Percentiles rank a stretch among this genome's conserved stretches.
Conservation (phyloP, 1,284 basidiomycete genomes). For the Puccinia hordei region DNA sequence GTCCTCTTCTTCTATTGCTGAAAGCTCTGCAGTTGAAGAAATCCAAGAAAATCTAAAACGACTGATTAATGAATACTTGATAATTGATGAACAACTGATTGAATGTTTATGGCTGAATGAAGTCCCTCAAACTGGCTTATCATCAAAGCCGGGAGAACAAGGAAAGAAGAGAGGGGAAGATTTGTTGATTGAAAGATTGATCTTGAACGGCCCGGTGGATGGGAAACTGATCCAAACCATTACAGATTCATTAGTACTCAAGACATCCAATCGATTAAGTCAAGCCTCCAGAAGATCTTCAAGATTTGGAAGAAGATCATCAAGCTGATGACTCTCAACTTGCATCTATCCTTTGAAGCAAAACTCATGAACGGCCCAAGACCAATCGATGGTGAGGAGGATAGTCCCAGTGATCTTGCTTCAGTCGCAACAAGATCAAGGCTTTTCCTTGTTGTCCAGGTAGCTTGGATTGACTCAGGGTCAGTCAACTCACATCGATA, state of each 20-base stretch:
- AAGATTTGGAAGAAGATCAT: conserved; percentile 19
- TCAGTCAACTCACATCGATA: too few species aligned
- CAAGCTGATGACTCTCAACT: not conserved
- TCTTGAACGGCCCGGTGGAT: conserved; percentile 46
- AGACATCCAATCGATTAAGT: conserved; percentile 41
- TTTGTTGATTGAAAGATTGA: conserved; percentile 31
- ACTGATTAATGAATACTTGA: conserved; percentile 13
- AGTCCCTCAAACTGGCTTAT: not conserved
- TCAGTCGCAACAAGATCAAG: too few species aligned
- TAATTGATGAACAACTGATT: conserved; percentile 15
- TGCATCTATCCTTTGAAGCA: not conserved
- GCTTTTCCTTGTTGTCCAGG: too few species aligned
- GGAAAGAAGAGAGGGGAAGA: not conserved
- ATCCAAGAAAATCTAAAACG: not conserved
- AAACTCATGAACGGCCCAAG: too few species aligned
- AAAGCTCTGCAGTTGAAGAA: not conserved
- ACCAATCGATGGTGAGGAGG: too few species aligned
- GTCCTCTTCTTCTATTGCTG: not conserved
- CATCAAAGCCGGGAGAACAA: not conserved
- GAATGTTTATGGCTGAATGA: not conserved
- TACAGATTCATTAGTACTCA: conserved; percentile 34
- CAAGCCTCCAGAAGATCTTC: conserved; percentile 33
- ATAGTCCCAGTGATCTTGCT: too few species aligned
- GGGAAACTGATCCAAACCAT: conserved; percentile 19
- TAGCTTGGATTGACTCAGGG: too few species aligned